Conservation (phyloP, 2,329 filamentous ascomycete species). For the Colletotrichum scovillei region DNA sequence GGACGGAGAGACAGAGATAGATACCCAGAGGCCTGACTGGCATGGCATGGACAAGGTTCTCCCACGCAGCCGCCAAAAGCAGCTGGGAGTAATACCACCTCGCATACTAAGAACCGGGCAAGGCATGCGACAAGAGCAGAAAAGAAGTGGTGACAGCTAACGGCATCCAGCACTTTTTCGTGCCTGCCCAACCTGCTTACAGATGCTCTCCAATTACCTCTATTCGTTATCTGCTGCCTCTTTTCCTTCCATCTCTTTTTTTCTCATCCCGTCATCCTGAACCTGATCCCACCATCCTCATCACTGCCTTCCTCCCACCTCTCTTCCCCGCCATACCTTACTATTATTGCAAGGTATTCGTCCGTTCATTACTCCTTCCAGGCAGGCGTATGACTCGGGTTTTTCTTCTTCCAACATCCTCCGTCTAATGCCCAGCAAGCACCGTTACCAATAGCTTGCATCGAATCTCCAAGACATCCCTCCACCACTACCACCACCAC, state of each 20-base stretch:
- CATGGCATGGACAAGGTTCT: conserved; percentile 5
- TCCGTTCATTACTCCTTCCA: neutral
- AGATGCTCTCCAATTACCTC: neutral
- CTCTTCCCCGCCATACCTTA: neutral
- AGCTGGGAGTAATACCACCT: neutral
- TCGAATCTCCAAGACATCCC: neutral
- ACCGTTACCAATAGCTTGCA: conserved; percentile 5
- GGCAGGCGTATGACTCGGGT: neutral
- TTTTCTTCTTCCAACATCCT: neutral
- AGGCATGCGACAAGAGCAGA: neutral
- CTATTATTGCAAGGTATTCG: neutral
- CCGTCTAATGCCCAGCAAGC: neutral
- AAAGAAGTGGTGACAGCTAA: neutral
- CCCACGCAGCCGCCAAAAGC: neutral
- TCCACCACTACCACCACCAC: neutral
- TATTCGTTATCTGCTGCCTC: no score
- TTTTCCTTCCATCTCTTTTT: neutral
- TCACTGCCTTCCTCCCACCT: neutral
- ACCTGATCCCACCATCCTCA: neutral
- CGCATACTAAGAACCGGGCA: neutral
- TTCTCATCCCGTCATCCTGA: neutral
- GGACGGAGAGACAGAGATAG: neutral
- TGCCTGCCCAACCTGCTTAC: neutral
- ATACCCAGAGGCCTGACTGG: neutral
- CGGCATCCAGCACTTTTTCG: neutral